phyloP scores from a whole-genome alignment of 495 filamentous ascomycete species.

The Amniculicola lignicola region DNA sequence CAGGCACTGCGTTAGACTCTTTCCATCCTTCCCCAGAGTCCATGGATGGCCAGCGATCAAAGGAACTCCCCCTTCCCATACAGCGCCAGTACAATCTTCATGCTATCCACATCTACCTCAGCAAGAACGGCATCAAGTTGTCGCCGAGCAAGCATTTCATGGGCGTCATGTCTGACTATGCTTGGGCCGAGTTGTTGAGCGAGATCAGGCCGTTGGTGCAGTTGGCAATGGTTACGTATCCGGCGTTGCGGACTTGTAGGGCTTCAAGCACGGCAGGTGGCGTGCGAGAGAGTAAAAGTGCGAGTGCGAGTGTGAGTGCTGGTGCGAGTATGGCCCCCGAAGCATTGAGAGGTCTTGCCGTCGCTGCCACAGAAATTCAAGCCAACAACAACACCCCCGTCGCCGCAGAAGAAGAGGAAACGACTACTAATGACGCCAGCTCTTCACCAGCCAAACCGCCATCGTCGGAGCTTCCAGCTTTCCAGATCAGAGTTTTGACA shows the following conservation, averaged over 20 bases:
- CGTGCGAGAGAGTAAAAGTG: too few relatives aligned
- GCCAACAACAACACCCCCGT: too few relatives aligned
- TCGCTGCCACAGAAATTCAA: slow-evolving; percentile 21
- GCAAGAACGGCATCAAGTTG: background rate
- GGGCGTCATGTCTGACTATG: background rate
- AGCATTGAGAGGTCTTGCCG: slow-evolving; percentile 24
- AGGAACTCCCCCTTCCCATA: background rate
- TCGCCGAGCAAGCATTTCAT: background rate
- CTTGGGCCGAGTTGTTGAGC: background rate
- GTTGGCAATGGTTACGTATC: background rate
- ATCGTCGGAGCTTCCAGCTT: too few relatives aligned
- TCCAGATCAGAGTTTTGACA: too few relatives aligned
- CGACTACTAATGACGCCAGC: too few relatives aligned
- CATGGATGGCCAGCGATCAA: too few relatives aligned
- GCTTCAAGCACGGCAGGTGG: too few relatives aligned
- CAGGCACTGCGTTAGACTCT: too few relatives aligned
- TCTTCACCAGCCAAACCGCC: too few relatives aligned
- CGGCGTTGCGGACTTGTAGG: background rate
- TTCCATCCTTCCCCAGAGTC: too few relatives aligned
- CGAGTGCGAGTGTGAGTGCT: too few relatives aligned
- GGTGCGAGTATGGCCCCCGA: slow-evolving; percentile 23
- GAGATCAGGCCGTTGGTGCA: background rate
- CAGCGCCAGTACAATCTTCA: background rate
- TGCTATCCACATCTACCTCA: slow-evolving; percentile 4
- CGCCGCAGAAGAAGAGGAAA: too few relatives aligned